phyloP scores from a whole-genome alignment of 164 flowering plant genomes.

The Chimonanthus praecox region DNA sequence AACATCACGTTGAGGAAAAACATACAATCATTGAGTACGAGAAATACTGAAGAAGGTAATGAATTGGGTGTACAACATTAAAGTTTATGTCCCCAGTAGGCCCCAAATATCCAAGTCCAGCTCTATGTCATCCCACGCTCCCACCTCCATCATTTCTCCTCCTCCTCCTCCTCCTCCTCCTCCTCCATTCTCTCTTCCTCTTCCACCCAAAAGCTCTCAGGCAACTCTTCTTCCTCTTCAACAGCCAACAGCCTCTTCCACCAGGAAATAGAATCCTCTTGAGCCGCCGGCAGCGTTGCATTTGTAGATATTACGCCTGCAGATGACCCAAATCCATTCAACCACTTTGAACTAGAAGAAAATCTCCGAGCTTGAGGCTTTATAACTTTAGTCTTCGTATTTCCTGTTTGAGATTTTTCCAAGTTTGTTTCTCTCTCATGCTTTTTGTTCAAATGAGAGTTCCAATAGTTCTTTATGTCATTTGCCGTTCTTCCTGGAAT shows the following conservation, averaged over 20 bases:
- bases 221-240: neutral
- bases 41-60: no score
- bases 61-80: no score
- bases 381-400: neutral
- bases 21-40: no score
- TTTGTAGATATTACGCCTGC: neutral
- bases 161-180: neutral
- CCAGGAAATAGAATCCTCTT: conserved; percentile 1
- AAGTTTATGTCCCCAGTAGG: neutral
- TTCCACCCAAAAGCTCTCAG: neutral
- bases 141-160: neutral
- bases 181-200: neutral
- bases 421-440: no score
- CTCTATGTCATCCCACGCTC: neutral
- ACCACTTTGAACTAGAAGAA: conserved; percentile 6
- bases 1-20: no score
- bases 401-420: neutral
- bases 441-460: neutral
- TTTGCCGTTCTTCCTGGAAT: conserved; percentile 16
- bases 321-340: neutral
- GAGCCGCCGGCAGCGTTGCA: neutral
- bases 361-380: conserved; percentile 14
- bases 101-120: conserved; percentile 2
- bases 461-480: conserved; percentile 16
- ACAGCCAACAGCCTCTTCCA: conserved; percentile 1